Evolutionary conservation across 108 stramenopile genomes (phyloP).

Genomic region (Cyclotella choctawhatcheeana): DNA sequence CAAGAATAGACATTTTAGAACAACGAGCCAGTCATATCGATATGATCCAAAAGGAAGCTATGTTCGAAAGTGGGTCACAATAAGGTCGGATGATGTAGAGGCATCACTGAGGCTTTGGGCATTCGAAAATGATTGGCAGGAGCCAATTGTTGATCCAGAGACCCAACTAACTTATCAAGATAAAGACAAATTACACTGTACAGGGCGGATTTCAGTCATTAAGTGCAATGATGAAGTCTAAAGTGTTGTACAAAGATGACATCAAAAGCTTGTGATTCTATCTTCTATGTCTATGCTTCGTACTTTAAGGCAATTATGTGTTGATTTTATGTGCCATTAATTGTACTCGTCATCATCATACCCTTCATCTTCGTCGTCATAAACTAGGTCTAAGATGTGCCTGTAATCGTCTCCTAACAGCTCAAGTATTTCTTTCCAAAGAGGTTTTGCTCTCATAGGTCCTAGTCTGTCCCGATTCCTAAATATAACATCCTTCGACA

Average conservation of each 20-base stretch:
- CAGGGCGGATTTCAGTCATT: constrained; percentile 38
- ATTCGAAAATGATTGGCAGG: constrained; percentile 37
- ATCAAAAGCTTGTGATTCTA: not conserved
- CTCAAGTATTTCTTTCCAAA: constrained; percentile 89
- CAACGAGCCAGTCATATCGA: constrained; percentile 69
- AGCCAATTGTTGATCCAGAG: constrained; percentile 57
- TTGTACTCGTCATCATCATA: constrained; percentile 27
- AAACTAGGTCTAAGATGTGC: constrained; percentile 63
- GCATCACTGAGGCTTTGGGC: constrained; percentile 69
- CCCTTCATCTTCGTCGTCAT: constrained; percentile 46
- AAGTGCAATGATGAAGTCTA: too few relatives aligned
- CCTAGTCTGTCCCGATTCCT: constrained; percentile 80
- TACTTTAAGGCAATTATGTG: not conserved
- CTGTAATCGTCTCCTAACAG: constrained; percentile 77
- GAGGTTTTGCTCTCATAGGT: constrained; percentile 76
- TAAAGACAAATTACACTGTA: constrained; percentile 32
- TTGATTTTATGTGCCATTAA: not conserved
- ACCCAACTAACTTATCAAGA: constrained; percentile 74
- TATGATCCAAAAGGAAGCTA: constrained; percentile 84
- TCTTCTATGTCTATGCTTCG: not conserved
- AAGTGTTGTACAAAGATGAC: too few relatives aligned
- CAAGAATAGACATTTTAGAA: constrained; percentile 75
- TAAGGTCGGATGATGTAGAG: constrained; percentile 32
- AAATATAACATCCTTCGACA: constrained; percentile 70
- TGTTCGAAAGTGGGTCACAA: constrained; percentile 80